A percentile compares a stretch with the other conserved stretches of the same genome.
These are phyloP conservation scores for Tolypocladium guangdongense DNA, from an alignment of 2,329 filamentous ascomycete genomes.

Conservation along the genomic window DNA sequence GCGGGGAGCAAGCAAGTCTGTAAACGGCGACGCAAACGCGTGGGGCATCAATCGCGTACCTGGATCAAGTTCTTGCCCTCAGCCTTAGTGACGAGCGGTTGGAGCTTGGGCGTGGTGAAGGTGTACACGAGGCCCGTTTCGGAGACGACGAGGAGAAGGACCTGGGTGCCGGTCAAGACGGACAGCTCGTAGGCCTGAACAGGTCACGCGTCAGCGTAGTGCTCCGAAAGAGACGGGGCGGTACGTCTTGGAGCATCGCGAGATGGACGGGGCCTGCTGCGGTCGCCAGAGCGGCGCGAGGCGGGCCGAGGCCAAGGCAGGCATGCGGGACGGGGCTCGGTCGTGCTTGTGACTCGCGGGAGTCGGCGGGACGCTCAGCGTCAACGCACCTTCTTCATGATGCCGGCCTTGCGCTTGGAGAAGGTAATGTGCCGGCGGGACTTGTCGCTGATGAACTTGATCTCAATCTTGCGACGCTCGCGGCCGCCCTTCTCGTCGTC, in stretches of 20 bases:
- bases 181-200: constrained; percentile 88
- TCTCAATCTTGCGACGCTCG: constrained; percentile 98
- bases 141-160: constrained; percentile 89
- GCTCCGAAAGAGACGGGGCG: background rate
- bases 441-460: constrained; percentile 99
- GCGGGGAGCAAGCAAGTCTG: background rate
- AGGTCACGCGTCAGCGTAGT: constrained; percentile 4
- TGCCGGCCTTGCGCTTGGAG: constrained; percentile 98
- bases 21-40: background rate
- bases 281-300: background rate
- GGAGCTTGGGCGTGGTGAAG: constrained; percentile 95
- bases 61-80: constrained; percentile 99
- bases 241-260: background rate
- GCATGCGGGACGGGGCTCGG: too few relatives aligned
- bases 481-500: constrained; percentile 96
- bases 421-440: constrained; percentile 99
- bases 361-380: background rate
- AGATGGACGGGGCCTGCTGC: background rate
- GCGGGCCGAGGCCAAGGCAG: too few relatives aligned
- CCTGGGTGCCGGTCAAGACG: constrained; percentile 94
- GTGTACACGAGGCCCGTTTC: constrained; percentile 97
- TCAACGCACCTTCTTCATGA: constrained; percentile 95
- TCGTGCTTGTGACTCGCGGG: background rate
- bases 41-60: constrained; percentile 41
- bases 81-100: constrained; percentile 94